Evolutionary conservation across 441 rosid species (phyloP).

Genomic region (Eruca vesicaria): DNA sequence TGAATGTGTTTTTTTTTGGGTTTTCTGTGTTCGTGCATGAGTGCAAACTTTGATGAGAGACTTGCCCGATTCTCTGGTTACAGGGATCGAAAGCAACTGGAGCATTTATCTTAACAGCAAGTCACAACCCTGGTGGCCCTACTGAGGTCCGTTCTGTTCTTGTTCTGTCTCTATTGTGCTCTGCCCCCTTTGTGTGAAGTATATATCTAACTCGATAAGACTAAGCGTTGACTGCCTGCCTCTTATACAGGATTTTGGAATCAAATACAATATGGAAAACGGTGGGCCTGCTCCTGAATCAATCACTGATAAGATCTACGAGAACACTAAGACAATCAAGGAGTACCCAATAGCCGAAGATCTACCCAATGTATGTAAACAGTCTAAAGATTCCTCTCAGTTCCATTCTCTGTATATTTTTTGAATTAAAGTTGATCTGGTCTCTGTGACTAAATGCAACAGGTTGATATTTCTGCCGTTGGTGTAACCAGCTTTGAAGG

Average conservation of each 20-base stretch:
- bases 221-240: conserved; percentile 2
- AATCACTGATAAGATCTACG: conserved; percentile 89
- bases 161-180: conserved; percentile 5
- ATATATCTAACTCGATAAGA: background rate
- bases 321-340: conserved; percentile 85
- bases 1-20: background rate
- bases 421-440: conserved; percentile 21
- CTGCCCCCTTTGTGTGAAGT: background rate
- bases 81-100: conserved; percentile 97
- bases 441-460: background rate
- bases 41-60: conserved; percentile 6
- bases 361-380: background rate
- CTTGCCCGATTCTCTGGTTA: conserved; percentile 32
- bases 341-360: conserved; percentile 67
- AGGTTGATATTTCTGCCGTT: conserved; percentile 76
- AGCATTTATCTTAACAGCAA: conserved; percentile 95
- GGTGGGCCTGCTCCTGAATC: conserved; percentile 99
- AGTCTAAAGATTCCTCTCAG: background rate
- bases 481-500: conserved; percentile 74
- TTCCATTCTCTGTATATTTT: background rate
- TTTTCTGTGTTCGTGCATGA: conserved; percentile 19
- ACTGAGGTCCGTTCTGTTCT: conserved; percentile 58
- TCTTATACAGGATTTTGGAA: conserved; percentile 85
- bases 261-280: conserved; percentile 98
- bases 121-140: conserved; percentile 99